A percentile compares a stretch with the other conserved stretches of the same genome.
These are phyloP conservation scores for Pyrenophora seminiperda DNA, from an alignment of 2,329 filamentous ascomycete genomes.

Conservation along the genomic window DNA sequence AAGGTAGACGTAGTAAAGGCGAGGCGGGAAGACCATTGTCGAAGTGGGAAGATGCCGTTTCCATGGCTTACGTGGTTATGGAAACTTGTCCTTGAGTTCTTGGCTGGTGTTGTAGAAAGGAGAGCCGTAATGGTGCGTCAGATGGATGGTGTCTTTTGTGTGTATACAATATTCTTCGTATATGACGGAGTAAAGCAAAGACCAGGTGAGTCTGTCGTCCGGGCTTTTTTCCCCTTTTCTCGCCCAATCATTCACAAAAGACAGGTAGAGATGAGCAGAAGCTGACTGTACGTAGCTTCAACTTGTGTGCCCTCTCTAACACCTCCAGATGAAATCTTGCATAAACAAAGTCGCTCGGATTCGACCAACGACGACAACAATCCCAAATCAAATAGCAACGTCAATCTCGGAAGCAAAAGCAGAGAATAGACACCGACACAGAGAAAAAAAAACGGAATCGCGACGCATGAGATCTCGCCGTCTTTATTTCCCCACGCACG, in stretches of 20 bases:
- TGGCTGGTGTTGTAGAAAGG: too few species aligned
- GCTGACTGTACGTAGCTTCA: conserved; percentile 1
- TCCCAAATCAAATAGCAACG: too few species aligned
- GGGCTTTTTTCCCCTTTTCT: too few species aligned
- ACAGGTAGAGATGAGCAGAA: neutral
- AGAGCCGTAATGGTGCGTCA: neutral
- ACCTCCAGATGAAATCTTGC: too few species aligned
- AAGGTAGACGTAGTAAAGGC: conserved; percentile 51
- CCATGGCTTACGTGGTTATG: conserved; percentile 9
- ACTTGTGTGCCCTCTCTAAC: neutral
- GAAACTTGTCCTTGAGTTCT: too few species aligned
- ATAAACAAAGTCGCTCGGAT: too few species aligned
- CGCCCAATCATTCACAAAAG: neutral
- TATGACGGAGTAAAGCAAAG: neutral
- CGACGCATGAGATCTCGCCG: conserved; percentile 3
- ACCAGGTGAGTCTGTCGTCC: too few species aligned
- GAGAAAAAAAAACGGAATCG: neutral
- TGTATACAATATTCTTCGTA: neutral
- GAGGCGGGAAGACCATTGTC: conserved; percentile 23
- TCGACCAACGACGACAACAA: too few species aligned
- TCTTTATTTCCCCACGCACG: too few species aligned
- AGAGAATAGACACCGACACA: neutral
- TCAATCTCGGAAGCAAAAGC: neutral
- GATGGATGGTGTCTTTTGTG: neutral
- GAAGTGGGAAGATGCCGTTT: neutral